Base-by-base conservation (phyloP, 2,329 filamentous ascomycete species). In the Penicillium sp. region DNA sequence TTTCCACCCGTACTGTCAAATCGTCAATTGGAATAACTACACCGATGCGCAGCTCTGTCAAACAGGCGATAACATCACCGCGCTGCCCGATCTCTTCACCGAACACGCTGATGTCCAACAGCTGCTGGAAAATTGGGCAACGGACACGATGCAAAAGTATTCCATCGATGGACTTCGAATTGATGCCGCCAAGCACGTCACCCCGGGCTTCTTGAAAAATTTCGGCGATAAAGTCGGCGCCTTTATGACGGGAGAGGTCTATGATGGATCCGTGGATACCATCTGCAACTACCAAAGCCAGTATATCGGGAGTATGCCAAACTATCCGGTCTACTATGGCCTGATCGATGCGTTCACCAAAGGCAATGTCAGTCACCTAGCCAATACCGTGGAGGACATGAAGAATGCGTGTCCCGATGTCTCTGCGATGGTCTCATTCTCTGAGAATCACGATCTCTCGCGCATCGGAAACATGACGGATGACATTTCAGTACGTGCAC, bases 361-460 rank as follows among this genome's bases (percentile, higher is more conserved):
- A 3, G 73, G 74, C 4, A 70, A 73, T 14, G 71, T 73, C 8
- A 55, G 57, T n/a, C 55, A 58, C 0, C 69, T 78, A 11, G 64
- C 67, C 2, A 38, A 62, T 8, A 62, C 48, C 25, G 63, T 75
- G 3, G 63, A 67, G 22, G 39, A 61, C 5, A 69, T 73, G 45
- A 67, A 70, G 41, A 49, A 53, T 7, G 17, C 57, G 6, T 80
- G 77, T 52, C 57, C 64, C 1, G 78, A 86, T 64, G 75, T 80
- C 1, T 74, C 78, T 1, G 75, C 78, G 10, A 75, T 86, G 12
- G 82, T 78, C 6, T 79, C 76, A 0, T 88, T 87, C 65, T 70
- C 83, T 3, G 85, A 87, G 68, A 88, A 87, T 69, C 85, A 88
- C 66, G 85, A 87, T 67, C 78, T 83, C 54, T 65, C 80, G 5